Base-by-base conservation (phyloP, 2,329 filamentous ascomycete species). In the Botrytis tulipae region DNA sequence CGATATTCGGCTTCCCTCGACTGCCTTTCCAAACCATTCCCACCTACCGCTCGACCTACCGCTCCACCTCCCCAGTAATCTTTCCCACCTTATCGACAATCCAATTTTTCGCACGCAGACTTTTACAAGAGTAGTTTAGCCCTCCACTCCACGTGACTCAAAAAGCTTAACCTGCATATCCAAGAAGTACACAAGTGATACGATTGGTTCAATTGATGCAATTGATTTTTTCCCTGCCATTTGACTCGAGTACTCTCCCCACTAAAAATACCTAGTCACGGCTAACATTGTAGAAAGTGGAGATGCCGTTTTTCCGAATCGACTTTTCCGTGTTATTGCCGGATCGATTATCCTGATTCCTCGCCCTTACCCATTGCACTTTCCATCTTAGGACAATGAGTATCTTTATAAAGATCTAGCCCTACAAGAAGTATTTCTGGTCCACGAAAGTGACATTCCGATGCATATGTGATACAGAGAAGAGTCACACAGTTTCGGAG, bases 101-200 rank as follows among this genome's bases (percentile, higher is more conserved):
- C 9, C 46, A 10, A 10, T 48, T 10, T 10, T 22, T 10, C 1
- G 46, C 46, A 9, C 9, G 8, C 46, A 48, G 14, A 6, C 51
- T 54, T 16, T 1, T 29, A 2, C 14, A 16, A 16, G 29, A 54
- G 4, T 2, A 54, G 51, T 16, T 54, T 54, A 54, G 51, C 4
- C 0, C 3, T 16, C 0, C 0, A 16, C 1, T 0, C 0, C 25
- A 29, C 46, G 54, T 59, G n/a, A 60, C 4, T 9, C 9, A 60
- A 25, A 60, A 60, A 37, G 29, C 57, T 60, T 37, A 22, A 22
- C 57, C 46, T 25, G 46, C 46, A 48, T 48, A 48, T 25, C 1
- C 25, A 54, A 16, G 3, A n/a, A n/a, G 10, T 1, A 3, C 0
- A n/a, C 0, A 14, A n/a, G 48, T 2, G 12, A 0, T 59, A 1